Conservation (phyloP, 495 filamentous ascomycete species). For the Aspergillus nanangensis region DNA sequence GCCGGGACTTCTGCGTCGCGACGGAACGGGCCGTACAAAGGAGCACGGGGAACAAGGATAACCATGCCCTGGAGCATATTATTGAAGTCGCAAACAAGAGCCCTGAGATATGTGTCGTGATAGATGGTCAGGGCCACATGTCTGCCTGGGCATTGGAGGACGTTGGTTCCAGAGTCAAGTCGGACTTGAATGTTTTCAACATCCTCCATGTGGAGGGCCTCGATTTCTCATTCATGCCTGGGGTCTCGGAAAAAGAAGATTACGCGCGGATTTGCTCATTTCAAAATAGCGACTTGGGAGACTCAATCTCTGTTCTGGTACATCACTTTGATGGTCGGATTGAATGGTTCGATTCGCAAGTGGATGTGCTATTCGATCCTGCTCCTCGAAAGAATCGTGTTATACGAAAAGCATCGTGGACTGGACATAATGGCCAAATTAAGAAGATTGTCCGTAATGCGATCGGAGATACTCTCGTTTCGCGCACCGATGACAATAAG, state of each 20-base stretch:
- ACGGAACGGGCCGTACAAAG: conserved; percentile 71
- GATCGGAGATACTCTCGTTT: conserved; percentile 73
- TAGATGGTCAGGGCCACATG: conserved; percentile 84
- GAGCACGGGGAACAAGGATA: conserved; percentile 53
- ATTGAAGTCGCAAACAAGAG: conserved; percentile 79
- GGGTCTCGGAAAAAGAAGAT: conserved; percentile 36
- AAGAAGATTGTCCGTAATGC: conserved; percentile 82
- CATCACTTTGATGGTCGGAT: conserved; percentile 86
- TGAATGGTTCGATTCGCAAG: conserved; percentile 71
- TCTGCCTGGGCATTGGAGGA: conserved; percentile 94
- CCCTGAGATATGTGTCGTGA: conserved; percentile 82
- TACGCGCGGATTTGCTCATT: conserved; percentile 74
- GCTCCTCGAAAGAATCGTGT: conserved; percentile 62
- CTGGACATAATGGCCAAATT: conserved; percentile 76
- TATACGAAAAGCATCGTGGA: conserved; percentile 59
- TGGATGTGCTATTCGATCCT: conserved; percentile 80
- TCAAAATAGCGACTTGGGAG: conserved; percentile 52
- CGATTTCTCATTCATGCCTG: conserved; percentile 60
- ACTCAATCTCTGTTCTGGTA: conserved; percentile 68
- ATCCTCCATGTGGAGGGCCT: conserved; percentile 75
- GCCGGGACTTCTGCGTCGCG: conserved; percentile 71
- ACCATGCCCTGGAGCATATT: conserved; percentile 74
- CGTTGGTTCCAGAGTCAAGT: conserved; percentile 68
- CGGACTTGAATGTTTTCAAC: conserved; percentile 75
- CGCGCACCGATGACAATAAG: conserved; percentile 73